These are phyloP conservation scores for Suillus occidentalis DNA, from an alignment of 768 basidiomycete genomes.

Conservation along the genomic window DNA sequence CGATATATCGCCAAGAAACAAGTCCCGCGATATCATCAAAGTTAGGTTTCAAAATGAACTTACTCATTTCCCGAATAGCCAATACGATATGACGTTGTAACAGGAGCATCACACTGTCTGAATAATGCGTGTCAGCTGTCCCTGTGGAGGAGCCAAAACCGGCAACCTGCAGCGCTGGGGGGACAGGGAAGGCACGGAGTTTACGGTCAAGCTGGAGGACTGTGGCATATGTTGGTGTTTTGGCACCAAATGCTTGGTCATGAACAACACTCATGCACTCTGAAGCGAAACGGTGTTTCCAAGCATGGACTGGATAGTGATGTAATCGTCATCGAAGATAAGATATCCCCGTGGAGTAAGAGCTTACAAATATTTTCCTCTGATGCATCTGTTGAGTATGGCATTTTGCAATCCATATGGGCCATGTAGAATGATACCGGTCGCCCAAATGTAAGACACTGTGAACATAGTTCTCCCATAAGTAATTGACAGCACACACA, in stretches of 20 bases:
- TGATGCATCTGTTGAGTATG: constrained; percentile 45
- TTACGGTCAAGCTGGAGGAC: constrained; percentile 68
- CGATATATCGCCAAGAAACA: background rate
- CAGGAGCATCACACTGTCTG: constrained; percentile 42
- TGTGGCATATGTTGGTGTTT: constrained; percentile 65
- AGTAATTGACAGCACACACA: background rate
- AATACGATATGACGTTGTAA: constrained; percentile 68
- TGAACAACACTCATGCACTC: constrained; percentile 71
- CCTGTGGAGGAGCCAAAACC: constrained; percentile 58
- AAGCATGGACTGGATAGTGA: constrained; percentile 50
- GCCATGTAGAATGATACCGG: constrained; percentile 68
- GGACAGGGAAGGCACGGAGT: constrained; percentile 66
- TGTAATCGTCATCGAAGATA: constrained; percentile 1
- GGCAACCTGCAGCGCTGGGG: constrained; percentile 62
- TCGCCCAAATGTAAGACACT: constrained; percentile 69
- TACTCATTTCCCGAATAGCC: constrained; percentile 69
- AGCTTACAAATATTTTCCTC: constrained; percentile 63
- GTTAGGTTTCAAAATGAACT: constrained; percentile 25
- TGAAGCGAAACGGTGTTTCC: constrained; percentile 69
- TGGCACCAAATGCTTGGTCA: constrained; percentile 72
- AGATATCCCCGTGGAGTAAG: background rate
- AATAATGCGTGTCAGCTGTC: constrained; percentile 39
- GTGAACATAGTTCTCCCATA: constrained; percentile 35
- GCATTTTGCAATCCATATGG: constrained; percentile 68
- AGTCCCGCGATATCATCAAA: background rate